Evolutionary conservation across 768 basidiomycete genomes (phyloP).

Genomic region (Mrakia gelida): DNA sequence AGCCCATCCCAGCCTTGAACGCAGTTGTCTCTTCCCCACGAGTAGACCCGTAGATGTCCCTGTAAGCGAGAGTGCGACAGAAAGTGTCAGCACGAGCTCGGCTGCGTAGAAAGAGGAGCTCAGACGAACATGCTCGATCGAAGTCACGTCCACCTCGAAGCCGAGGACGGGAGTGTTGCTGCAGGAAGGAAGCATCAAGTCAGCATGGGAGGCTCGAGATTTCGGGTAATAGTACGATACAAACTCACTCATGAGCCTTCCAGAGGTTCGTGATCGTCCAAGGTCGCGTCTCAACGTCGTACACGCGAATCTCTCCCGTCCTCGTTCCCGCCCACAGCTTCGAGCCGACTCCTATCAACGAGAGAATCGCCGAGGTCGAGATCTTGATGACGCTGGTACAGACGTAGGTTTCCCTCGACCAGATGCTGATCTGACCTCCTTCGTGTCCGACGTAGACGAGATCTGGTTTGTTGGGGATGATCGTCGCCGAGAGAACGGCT

Average conservation of each 20-base stretch:
- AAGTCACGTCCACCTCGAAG: conserved; percentile 37
- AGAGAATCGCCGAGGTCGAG: conserved; percentile 71
- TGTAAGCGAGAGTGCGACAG: conserved; percentile 37
- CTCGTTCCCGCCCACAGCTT: conserved; percentile 82
- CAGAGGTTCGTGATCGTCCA: conserved; percentile 86
- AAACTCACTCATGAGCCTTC: conserved; percentile 63
- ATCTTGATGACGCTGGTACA: conserved; percentile 77
- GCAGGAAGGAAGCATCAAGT: neutral
- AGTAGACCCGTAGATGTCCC: conserved; percentile 61
- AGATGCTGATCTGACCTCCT: conserved; percentile 81
- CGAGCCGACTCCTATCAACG: conserved; percentile 76
- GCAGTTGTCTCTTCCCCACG: conserved; percentile 68
- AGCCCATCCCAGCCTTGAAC: conserved; percentile 81
- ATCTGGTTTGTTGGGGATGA: conserved; percentile 63
- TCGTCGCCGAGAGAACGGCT: conserved; percentile 72
- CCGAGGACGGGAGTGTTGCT: conserved; percentile 20
- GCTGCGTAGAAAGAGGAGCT: neutral
- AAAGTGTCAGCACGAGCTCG: neutral
- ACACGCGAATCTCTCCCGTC: conserved; percentile 74
- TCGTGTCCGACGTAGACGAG: conserved; percentile 84
- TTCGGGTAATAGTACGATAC: neutral
- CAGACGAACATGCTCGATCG: conserved; percentile 60
- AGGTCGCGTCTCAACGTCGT: conserved; percentile 62
- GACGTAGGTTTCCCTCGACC: conserved; percentile 51
- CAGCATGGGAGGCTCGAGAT: neutral